Percentiles rank a stretch among this genome's conserved stretches.
These are phyloP conservation scores for Torulaspora microellipsoides DNA, from an alignment of 805 yeast genomes.

Conservation along the genomic window DNA sequence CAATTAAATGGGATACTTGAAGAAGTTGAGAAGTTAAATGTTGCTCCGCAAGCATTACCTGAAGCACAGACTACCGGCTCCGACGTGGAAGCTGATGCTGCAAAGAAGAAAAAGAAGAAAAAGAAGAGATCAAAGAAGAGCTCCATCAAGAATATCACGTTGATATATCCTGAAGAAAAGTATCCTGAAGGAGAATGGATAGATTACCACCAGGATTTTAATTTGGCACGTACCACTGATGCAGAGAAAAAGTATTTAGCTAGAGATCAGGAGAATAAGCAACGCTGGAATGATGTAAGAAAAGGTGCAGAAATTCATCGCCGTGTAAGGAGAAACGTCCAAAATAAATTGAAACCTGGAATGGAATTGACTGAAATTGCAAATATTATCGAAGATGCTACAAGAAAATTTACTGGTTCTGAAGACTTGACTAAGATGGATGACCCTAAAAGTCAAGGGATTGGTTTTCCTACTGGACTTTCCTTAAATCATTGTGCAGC, in stretches of 20 bases:
- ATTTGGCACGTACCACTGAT: constrained; percentile 69
- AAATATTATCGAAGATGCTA: constrained; percentile 79
- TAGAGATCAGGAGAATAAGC: constrained; percentile 45
- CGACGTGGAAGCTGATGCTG: constrained; percentile 6
- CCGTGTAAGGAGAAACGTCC: constrained; percentile 78
- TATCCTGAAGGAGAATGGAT: constrained; percentile 88
- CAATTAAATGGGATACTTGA: neutral
- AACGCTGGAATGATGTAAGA: constrained; percentile 80
- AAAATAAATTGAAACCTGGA: constrained; percentile 75
- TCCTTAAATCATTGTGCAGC: constrained; percentile 94
- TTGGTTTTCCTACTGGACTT: constrained; percentile 98
- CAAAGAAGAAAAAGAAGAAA: constrained; percentile 35
- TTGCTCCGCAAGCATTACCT: neutral
- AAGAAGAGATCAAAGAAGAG: constrained; percentile 57
- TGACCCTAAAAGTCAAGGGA: constrained; percentile 56
- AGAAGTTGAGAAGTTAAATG: neutral
- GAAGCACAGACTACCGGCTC: neutral
- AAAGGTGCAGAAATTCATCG: constrained; percentile 96
- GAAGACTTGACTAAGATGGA: constrained; percentile 47
- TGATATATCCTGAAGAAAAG: constrained; percentile 61
- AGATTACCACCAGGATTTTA: constrained; percentile 64
- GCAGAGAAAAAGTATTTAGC: constrained; percentile 83
- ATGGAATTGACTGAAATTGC: constrained; percentile 89
- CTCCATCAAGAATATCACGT: constrained; percentile 57
- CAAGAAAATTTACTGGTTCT: constrained; percentile 67